phyloP scores from a whole-genome alignment of 768 basidiomycete genomes.

The Boletus patriciae region DNA sequence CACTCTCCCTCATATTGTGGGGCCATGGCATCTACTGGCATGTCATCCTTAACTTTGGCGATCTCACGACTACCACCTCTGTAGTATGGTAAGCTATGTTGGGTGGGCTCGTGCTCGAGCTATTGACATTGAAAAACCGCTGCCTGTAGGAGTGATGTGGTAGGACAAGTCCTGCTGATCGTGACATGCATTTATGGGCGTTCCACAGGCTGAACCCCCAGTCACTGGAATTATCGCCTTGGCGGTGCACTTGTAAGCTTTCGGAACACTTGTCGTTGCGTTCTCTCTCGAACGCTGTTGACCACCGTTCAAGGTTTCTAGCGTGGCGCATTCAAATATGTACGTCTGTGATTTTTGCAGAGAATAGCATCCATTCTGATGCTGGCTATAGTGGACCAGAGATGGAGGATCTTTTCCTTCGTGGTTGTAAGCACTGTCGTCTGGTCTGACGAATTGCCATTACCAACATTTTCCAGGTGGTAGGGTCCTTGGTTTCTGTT shows the following conservation, averaged over 20 bases:
- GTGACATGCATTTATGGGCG: background rate
- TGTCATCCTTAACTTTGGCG: background rate
- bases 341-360: background rate
- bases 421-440: background rate
- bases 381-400: background rate
- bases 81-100: background rate
- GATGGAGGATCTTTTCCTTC: background rate
- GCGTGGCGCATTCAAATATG: conserved; percentile 3
- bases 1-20: background rate
- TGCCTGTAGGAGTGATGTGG: background rate
- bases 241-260: conserved; percentile 1
- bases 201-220: background rate
- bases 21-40: background rate
- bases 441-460: background rate
- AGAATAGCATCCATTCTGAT: background rate
- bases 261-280: background rate
- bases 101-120: background rate
- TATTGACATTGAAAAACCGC: background rate
- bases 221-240: background rate
- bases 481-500: background rate
- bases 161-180: background rate
- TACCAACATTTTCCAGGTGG: background rate
- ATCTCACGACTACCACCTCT: background rate
- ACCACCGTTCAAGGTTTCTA: background rate
- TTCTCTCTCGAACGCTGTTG: background rate